Evolutionary conservation across 768 basidiomycete species (phyloP), one percentile per base, ranked within the genome.

Genomic region (Suillus clintonianus): DNA sequence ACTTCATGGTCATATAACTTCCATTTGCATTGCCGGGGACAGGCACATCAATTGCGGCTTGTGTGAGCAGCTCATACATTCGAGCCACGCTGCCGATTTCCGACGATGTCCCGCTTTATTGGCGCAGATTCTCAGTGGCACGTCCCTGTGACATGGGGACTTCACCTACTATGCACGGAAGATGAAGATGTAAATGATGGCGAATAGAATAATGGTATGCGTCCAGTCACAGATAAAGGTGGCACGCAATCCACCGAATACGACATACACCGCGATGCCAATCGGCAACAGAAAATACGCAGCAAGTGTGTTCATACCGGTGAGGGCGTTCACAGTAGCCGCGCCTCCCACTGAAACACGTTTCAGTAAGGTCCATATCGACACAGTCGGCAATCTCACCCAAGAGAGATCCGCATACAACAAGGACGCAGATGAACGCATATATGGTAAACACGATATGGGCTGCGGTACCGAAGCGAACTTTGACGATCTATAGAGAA

Each of bases 1-100:
- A 70, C 50, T 64, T 55, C 58, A 71, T 65, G 6, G 68, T 67
- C 55, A 63, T 59, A 36, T 71, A 71, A 22, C 67, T 71, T 22
- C 70, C 70, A n/a, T 56, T 61, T n/a, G 55, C 63, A 17, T 66
- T 65, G 14, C 66, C 53, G 4, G 32, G 24, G 5, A 70, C 68
- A 8, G 70, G 70, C 24, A 39, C 43, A 48, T 65, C 68, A 24
- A 27, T 50, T 7, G 70, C 68, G 36, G 67, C 69, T 14, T 53
- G 60, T 41, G 66, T 55, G 13, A 70, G 64, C 9, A 71, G 43
- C 17, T 70, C 66, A 30, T 67, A 66, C 17, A 71, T 61, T 36
- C 58, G 53, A n/a, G 54, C 37, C 1, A 58, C 19, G 45, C 86
- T 87, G 14, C 94, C 94, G 53, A 96, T 93, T 71, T 90, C 88